Conservation (phyloP, 1,284 basidiomycete genomes). For the Rhodotorula sp. region DNA sequence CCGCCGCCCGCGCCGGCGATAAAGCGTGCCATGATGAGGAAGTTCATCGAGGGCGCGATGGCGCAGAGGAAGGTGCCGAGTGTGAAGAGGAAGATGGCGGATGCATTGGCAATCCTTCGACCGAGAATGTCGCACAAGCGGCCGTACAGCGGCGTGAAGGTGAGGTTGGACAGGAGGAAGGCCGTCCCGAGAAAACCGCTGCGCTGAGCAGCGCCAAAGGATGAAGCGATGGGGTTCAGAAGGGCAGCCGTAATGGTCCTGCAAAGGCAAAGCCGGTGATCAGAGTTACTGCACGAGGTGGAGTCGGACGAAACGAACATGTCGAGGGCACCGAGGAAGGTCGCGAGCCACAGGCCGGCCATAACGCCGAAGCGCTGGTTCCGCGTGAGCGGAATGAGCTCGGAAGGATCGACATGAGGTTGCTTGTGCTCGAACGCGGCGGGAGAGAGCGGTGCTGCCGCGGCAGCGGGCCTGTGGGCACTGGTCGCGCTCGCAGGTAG, state of each 20-base stretch:
- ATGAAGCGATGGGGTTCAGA: constrained; percentile 12
- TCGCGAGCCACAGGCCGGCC: not conserved
- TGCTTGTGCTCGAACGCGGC: not conserved
- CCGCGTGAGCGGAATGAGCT: constrained; percentile 2
- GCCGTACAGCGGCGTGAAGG: constrained; percentile 78
- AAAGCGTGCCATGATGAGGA: constrained; percentile 46
- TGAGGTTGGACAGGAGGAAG: constrained; percentile 72
- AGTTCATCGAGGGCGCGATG: constrained; percentile 68
- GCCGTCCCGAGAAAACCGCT: constrained; percentile 16
- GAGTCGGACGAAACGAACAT: constrained; percentile 53
- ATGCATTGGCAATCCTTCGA: constrained; percentile 68
- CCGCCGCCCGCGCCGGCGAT: constrained; percentile 52
- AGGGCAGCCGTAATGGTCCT: constrained; percentile 14
- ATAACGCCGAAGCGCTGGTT: not conserved
- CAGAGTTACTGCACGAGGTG: not conserved
- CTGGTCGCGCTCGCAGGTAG: not conserved
- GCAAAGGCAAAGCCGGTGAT: not conserved
- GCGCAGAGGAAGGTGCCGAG: constrained; percentile 74
- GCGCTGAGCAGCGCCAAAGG: constrained; percentile 21
- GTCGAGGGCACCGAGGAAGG: constrained; percentile 1
- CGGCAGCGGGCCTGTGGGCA: too few relatives aligned
- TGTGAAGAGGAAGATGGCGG: constrained; percentile 66
- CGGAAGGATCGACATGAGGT: not conserved
- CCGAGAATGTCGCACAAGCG: constrained; percentile 76
- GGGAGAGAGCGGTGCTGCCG: not conserved